Evolutionary conservation across 192 early-diverging fungal species (phyloP), one percentile per base, ranked within the genome.

Genomic region (Rhizophlyctis rosea): DNA sequence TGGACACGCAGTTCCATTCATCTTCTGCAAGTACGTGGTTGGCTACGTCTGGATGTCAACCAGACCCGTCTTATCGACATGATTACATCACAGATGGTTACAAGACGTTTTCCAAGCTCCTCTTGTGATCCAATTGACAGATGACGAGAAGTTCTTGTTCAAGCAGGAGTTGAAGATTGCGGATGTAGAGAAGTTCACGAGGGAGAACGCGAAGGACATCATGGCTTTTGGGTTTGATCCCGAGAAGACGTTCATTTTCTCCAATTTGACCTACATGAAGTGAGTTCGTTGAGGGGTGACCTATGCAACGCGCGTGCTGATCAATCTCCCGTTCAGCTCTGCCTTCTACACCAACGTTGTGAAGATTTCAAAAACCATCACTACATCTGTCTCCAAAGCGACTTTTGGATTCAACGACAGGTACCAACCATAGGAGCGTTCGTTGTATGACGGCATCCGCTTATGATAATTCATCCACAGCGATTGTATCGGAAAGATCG

Each of bases 81-180:
- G 56, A 7, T 25, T 34, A 16, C 1, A 1, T 2, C 16, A 34
- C 71, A 89, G 87, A 70, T 96, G 88, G 87, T 79, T 98, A 48
- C 96, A 98, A 71, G 96, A 98, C 29, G 85, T 91, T 28, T 98
- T 98, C 82, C 87, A 94, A 69, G 91, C 89, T 3, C 93, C 95
- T 28, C 68, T 97, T 28, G 96, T 98, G 4, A 89, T 98, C 57
- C 96, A 98, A 73, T 81, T 98, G 62, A 98, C 96, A 60, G 96
- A 98, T 71, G 96, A 98, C 70, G 96, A 98, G 80, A 98, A 98
- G 82, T 98, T 91, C 73, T 69, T 98, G 74, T 98, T 97, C 85
- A 95, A 94, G 72, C 71, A 83, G 25, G 88, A 88, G 23, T 72
- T 98, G 54, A 94, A 90, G 51, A 50, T 94, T 5, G 95, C 94